Evolutionary conservation across 164 flowering plant species (phyloP), one percentile per base, ranked within the genome.

Genomic region (Houttuynia cordata): DNA sequence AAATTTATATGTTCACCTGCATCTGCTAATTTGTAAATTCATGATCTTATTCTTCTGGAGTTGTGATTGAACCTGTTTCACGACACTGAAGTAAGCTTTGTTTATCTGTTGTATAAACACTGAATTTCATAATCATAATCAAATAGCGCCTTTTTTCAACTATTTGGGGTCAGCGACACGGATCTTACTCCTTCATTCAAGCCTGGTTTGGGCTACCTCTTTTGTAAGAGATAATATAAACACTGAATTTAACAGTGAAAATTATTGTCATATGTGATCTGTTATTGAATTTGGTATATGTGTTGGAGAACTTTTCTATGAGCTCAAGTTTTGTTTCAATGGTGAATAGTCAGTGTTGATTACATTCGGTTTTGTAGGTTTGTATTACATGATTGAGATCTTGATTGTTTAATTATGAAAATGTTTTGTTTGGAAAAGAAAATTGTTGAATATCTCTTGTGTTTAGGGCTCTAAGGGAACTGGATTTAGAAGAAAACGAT

Each of bases 401-500:
- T 52, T 21, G 21, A 12, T 18, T 52, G 23, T n/a, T n/a, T n/a
- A n/a, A n/a, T n/a, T n/a, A n/a, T n/a, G n/a, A n/a, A n/a, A n/a
- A n/a, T n/a, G n/a, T 19, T 52, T 23, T 52, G 10, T 1, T 23
- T 52, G 55, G 53, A 52, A 1, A 52, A 30, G 55, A 21, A 52
- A 52, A 21, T 52, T n/a, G 24, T 5, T 52, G 23, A 21, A 21
- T 37, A 23, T 10, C 14, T 25, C 37, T 10, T 23, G 39, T 64
- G n/a, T 52, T 52, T 80, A 83, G 85, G 73, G 76, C 77, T 67
- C 71, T 84, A 73, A 74, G 71, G 37, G 82, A 84, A 79, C 78
- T 81, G 58, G 83, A 81, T 71, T 71, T 84, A 59, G 79, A 76
- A 50, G 88, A 84, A 71, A 79, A 79, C 68, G 80, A 71, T 58